Evolutionary conservation across 129 eudicot species (phyloP).

Genomic region (Ambrosia trifida): DNA sequence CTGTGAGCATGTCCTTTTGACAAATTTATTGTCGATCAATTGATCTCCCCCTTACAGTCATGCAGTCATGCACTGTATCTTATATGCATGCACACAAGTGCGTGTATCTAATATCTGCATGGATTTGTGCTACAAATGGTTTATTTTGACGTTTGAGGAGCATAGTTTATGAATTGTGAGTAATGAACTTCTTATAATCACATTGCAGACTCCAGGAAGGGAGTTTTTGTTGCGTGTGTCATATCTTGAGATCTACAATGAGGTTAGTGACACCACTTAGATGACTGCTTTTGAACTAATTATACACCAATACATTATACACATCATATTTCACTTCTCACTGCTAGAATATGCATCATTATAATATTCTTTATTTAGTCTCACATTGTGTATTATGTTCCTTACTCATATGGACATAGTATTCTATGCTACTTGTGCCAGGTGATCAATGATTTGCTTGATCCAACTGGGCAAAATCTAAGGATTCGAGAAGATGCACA

Average conservation of each 20-base stretch:
- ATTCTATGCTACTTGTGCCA: conserved; percentile 38
- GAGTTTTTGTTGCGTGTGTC: conserved; percentile 97
- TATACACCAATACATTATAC: too few species aligned
- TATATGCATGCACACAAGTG: too few species aligned
- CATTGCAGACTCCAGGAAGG: conserved; percentile 92
- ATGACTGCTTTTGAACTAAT: conserved; percentile 15
- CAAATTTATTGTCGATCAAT: too few species aligned
- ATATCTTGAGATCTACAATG: conserved; percentile 95
- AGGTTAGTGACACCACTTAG: conserved; percentile 54
- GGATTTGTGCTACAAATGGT: conserved; percentile 19
- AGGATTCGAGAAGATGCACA: conserved; percentile 99
- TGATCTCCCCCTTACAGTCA: too few species aligned
- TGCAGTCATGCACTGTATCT: too few species aligned
- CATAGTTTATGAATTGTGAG: conserved; percentile 9
- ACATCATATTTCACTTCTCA: too few species aligned
- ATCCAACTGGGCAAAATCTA: conserved; percentile 97
- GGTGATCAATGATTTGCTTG: conserved; percentile 98
- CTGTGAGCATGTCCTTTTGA: too few species aligned
- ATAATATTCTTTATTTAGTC: too few species aligned
- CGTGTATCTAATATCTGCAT: conserved; percentile 10
- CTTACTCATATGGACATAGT: too few species aligned
- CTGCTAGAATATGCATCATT: too few species aligned
- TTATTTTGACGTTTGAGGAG: conserved; percentile 22
- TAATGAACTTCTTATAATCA: conserved; percentile 24
- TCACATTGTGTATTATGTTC: too few species aligned